A percentile compares a stretch with the other conserved stretches of the same genome.
These are phyloP conservation scores for Capsicum baccatum DNA, from an alignment of 257 asterid genomes.

Conservation along the genomic window DNA sequence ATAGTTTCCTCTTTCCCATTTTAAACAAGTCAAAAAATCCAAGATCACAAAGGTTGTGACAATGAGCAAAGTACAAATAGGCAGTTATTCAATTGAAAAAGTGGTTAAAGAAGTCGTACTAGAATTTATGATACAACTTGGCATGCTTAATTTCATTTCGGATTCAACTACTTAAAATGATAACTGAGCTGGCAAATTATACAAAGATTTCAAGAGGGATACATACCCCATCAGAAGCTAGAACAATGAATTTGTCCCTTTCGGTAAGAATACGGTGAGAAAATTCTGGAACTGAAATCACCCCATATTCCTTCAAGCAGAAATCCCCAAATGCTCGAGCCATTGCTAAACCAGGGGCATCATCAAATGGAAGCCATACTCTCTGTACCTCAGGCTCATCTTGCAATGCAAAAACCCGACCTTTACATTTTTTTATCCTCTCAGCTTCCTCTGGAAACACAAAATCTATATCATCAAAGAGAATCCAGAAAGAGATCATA, in stretches of 20 bases:
- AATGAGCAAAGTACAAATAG: not conserved
- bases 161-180: not conserved
- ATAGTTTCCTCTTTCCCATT: not conserved
- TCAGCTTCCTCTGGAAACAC: conserved; percentile 83
- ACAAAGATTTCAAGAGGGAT: not conserved
- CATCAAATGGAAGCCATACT: conserved; percentile 97
- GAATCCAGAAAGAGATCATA: conserved; percentile 12
- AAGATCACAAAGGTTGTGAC: not conserved
- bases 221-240: conserved; percentile 99
- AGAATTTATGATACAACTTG: not conserved
- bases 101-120: not conserved
- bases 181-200: not conserved
- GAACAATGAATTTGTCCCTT: conserved; percentile 80
- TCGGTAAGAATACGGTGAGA: conserved; percentile 76
- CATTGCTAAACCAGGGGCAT: conserved; percentile 99
- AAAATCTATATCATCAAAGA: conserved; percentile 18
- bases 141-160: not conserved
- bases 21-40: not conserved
- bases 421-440: conserved; percentile 91
- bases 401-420: conserved; percentile 95
- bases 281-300: conserved; percentile 92
- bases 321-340: conserved; percentile 99
- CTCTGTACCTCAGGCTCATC: conserved; percentile 98
- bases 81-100: not conserved
- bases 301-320: conserved; percentile 97